Percentiles rank a stretch among this genome's conserved stretches.
Evolutionary conservation across 2,329 filamentous ascomycete species (phyloP).

Genomic region (Rhexocercosporidium sp.): DNA sequence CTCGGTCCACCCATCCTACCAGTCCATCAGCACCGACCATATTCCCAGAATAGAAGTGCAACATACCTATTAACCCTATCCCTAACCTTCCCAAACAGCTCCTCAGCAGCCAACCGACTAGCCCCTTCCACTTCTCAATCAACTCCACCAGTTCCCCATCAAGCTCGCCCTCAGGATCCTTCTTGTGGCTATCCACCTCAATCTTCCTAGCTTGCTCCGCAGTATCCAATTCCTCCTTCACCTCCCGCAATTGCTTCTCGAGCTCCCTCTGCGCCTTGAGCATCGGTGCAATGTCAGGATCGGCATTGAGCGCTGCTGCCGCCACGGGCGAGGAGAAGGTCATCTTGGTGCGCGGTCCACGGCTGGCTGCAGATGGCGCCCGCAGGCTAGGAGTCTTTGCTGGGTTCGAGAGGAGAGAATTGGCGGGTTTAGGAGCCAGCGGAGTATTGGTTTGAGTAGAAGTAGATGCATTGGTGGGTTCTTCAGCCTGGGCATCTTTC

Average conservation of each 20-base stretch:
- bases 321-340: conserved; percentile 41
- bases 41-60: neutral
- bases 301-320: conserved; percentile 39
- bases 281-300: conserved; percentile 41
- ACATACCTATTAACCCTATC: conserved; percentile 59
- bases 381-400: conserved; percentile 14
- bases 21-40: conserved; percentile 7
- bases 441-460: neutral
- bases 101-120: conserved; percentile 68
- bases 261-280: conserved; percentile 43
- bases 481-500: conserved; percentile 15
- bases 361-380: conserved; percentile 15
- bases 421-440: conserved; percentile 13
- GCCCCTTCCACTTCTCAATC: conserved; percentile 65
- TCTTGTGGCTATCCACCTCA: conserved; percentile 42
- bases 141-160: conserved; percentile 62
- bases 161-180: conserved; percentile 53
- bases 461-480: neutral
- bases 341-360: conserved; percentile 27
- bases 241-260: conserved; percentile 37
- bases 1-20: conserved; percentile 62
- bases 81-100: conserved; percentile 65
- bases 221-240: conserved; percentile 52
- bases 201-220: conserved; percentile 58
- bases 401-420: conserved; percentile 22